Base-by-base conservation (phyloP, 192 early-diverging fungal genomes). In the Linnemannia hyalina region DNA sequence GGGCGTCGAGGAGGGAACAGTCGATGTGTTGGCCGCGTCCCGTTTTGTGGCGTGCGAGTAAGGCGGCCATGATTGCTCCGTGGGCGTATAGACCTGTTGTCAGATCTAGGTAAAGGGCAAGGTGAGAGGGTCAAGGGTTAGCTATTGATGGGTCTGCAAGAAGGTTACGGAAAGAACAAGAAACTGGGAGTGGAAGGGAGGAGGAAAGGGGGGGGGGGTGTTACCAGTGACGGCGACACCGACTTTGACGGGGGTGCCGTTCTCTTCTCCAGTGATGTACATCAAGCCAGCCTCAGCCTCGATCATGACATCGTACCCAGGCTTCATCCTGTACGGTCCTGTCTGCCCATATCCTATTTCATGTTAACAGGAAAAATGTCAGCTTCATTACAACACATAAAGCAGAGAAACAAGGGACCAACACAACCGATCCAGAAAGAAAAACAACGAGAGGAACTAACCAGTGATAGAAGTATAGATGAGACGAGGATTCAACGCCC, bases 151-250 rank as follows among this genome's bases (percentile, higher is more conserved):
- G 20, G 18, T 52, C 18, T 5, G 16, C 18, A 52, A 10, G 32
- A 1, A 47, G 41, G 6, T 26, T 40, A 3, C 3, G 38, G 38
- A 23, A 11, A 11, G 23, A 20, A 6, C n/a, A 57, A 73, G 42
- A 1, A 36, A 18, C 11, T 16, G 26, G 8, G 26, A 10, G 36
- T 44, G 35, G 71, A 91, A 32, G 9, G n/a, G n/a, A 1, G 35
- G 35, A 35, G 1, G 35, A 1, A 8, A 15, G 49, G 5, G 20
- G 2, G 18, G 13, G 11, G 11, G 57, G 55, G 82, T 86, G 73
- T 91, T 91, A 91, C 94, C 95, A 57, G 96, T 98, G 35, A 98
- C 96, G 0, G 97, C 97, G 1, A 98, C 97, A 49, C 97, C 97
- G 2, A 97, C 95, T 85, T 98, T 98, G 60, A 97, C 97, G 0